phyloP scores from a whole-genome alignment of 2,329 filamentous ascomycete species.

The Phialophora tarda region DNA sequence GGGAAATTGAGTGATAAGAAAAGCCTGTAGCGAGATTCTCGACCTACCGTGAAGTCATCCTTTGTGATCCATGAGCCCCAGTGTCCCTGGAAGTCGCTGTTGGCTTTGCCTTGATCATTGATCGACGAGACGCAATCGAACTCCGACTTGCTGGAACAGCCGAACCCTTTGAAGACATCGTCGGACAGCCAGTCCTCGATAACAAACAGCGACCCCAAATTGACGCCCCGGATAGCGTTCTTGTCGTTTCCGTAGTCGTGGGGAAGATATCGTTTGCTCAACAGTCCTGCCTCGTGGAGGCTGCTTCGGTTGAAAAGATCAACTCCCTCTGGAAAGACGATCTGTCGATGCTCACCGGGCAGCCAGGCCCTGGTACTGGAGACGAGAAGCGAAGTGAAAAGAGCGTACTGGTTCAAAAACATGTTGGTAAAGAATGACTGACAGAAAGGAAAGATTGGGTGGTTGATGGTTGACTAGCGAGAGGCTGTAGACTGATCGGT shows the following conservation, averaged over 20 bases:
- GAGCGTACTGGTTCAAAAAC: slow-evolving; percentile 5
- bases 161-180: slow-evolving; percentile 55
- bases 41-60: slow-evolving; percentile 50
- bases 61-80: slow-evolving; percentile 59
- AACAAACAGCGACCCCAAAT: slow-evolving; percentile 60
- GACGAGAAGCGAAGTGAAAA: slow-evolving; percentile 16
- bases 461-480: not conserved
- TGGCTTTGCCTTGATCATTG: slow-evolving; percentile 53
- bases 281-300: slow-evolving; percentile 24
- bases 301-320: slow-evolving; percentile 40
- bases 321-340: slow-evolving; percentile 38
- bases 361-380: slow-evolving; percentile 38
- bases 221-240: slow-evolving; percentile 61
- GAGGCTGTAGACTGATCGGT: not conserved
- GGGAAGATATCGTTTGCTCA: slow-evolving; percentile 27
- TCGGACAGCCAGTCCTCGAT: slow-evolving; percentile 61
- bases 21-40: not conserved
- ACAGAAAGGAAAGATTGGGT: slow-evolving; percentile 2
- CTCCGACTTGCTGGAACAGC: slow-evolving; percentile 50
- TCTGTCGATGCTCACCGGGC: slow-evolving; percentile 40
- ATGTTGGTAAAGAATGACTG: slow-evolving; percentile 9
- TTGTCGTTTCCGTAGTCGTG: slow-evolving; percentile 23
- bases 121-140: slow-evolving; percentile 60
- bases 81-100: slow-evolving; percentile 57
- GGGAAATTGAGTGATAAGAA: not conserved